phyloP scores from a whole-genome alignment of 345 rosid species.

The Aegle marmelos region DNA sequence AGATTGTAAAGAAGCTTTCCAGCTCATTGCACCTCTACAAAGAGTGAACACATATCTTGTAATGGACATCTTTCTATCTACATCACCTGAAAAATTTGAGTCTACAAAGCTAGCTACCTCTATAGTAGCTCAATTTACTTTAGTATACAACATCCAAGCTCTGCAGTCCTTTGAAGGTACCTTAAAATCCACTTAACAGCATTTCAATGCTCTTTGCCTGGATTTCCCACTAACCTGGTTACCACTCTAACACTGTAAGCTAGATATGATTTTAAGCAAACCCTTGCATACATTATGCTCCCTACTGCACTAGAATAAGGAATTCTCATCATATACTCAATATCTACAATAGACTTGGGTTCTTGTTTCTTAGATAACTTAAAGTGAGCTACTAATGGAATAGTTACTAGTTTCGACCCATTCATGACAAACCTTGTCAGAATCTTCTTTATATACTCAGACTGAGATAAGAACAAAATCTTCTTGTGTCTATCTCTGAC shows the following conservation, averaged over 20 bases:
- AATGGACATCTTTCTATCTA: not conserved
- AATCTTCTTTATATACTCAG: too few species aligned
- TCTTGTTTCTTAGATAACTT: accelerated
- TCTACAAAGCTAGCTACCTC: not conserved
- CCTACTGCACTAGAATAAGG: accelerated
- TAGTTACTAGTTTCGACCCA: not conserved
- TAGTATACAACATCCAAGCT: not conserved
- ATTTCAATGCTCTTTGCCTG: too few species aligned
- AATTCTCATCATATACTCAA: too few species aligned
- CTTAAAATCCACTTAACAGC: too few species aligned
- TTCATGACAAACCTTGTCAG: not conserved
- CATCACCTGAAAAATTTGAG: not conserved
- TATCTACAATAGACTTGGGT: too few species aligned
- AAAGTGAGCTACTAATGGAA: too few species aligned
- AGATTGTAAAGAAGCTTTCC: not conserved
- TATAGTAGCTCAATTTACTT: accelerated
- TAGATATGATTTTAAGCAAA: too few species aligned
- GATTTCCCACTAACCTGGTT: too few species aligned
- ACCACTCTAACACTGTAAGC: too few species aligned
- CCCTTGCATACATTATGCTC: too few species aligned
- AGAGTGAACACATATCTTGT: not conserved
- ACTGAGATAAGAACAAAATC: too few species aligned
- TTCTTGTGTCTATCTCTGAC: too few species aligned
- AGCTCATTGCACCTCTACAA: not conserved
- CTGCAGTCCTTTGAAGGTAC: not conserved